A percentile compares a stretch with the other conserved stretches of the same genome.
Conservation (phyloP, 164 flowering plant species). For the Vitis rotundifolia region DNA sequence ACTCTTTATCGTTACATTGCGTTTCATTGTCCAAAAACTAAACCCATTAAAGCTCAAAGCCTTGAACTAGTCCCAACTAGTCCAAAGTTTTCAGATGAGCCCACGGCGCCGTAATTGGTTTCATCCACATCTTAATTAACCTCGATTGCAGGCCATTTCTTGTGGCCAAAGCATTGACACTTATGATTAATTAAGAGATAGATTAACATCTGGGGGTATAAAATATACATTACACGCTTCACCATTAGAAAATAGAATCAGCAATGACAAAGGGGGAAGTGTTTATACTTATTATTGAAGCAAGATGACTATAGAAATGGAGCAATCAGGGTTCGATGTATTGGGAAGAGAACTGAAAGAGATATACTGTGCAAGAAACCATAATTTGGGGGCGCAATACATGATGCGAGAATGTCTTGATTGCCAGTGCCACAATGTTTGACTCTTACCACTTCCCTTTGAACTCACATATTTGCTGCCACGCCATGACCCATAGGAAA, state of each 20-base stretch:
- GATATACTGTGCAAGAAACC: slow-evolving; percentile 4
- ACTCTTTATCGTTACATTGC: too few species aligned
- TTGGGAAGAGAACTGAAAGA: background rate
- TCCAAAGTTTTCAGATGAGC: background rate
- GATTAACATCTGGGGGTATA: background rate
- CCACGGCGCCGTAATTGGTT: background rate
- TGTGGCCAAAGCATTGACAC: background rate
- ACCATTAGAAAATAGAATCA: background rate
- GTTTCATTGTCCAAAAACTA: too few species aligned
- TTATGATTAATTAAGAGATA: background rate
- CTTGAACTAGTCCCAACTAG: too few species aligned
- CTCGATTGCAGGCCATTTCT: background rate
- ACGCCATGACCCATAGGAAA: too few species aligned
- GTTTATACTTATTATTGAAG: slow-evolving; percentile 2
- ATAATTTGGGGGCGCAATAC: background rate
- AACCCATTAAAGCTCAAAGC: too few species aligned
- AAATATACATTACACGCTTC: slow-evolving; percentile 5
- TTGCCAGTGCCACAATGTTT: background rate
- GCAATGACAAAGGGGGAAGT: background rate
- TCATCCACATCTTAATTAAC: background rate
- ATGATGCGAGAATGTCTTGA: background rate
- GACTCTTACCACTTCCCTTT: too few species aligned
- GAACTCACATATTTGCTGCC: too few species aligned
- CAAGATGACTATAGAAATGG: background rate
- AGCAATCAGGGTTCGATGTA: slow-evolving; percentile 7